These are phyloP conservation scores for Priceomyces fermenticarens DNA, from an alignment of 805 yeast species.

Conservation along the genomic window DNA sequence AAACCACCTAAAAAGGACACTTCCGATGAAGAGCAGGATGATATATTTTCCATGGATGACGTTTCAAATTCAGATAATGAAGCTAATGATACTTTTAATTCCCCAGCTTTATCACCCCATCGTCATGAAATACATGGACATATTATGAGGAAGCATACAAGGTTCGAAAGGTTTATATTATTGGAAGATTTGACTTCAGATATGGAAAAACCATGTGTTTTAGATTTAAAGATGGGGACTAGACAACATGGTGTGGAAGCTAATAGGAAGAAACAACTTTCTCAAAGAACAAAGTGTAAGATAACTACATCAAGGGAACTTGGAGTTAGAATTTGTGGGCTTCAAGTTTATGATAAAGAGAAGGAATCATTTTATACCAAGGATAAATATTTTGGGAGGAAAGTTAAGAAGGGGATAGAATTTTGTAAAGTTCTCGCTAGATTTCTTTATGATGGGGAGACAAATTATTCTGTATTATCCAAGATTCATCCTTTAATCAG, in stretches of 20 bases:
- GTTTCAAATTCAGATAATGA: constrained; percentile 13
- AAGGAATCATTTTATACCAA: constrained; percentile 35
- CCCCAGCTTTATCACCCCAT: constrained; percentile 6
- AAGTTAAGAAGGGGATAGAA: constrained; percentile 65
- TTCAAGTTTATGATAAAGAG: constrained; percentile 72
- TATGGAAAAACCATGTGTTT: constrained; percentile 80
- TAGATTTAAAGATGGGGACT: constrained; percentile 97
- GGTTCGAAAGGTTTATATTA: constrained; percentile 77
- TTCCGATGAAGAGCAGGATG: constrained; percentile 21
- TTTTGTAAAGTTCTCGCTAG: constrained; percentile 73
- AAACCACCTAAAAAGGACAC: constrained; percentile 5
- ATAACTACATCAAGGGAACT: constrained; percentile 74
- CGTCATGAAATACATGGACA: constrained; percentile 14
- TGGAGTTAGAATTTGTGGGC: constrained; percentile 94
- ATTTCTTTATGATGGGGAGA: constrained; percentile 75
- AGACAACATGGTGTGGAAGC: constrained; percentile 98
- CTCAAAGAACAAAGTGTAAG: constrained; percentile 80
- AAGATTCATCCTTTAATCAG: constrained; percentile 67
- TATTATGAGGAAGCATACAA: constrained; percentile 40
- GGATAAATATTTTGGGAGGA: constrained; percentile 92
- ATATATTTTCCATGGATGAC: constrained; percentile 45
- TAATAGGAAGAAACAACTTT: constrained; percentile 58
- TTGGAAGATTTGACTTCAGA: constrained; percentile 88
- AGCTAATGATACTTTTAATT: constrained; percentile 5
- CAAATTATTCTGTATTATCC: constrained; percentile 52